Evolutionary conservation across 257 asterid genomes (phyloP).

Genomic region (Gentiana macrophylla): DNA sequence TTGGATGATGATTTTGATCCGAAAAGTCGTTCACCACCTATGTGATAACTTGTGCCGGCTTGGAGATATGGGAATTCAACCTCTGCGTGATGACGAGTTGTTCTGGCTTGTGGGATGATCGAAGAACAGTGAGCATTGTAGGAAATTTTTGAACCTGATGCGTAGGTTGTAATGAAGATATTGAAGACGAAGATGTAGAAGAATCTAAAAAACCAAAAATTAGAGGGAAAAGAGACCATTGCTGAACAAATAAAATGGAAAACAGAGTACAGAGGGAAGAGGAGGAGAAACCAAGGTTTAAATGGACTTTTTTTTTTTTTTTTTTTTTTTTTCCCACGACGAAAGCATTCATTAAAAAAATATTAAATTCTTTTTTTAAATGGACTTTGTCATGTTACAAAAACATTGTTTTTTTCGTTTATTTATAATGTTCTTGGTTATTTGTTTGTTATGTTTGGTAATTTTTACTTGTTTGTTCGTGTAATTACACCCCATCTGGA

Average conservation of each 20-base stretch:
- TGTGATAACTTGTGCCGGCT: slow-evolving; percentile 2
- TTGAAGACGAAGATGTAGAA: slow-evolving; percentile 14
- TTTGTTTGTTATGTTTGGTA: too few relatives aligned
- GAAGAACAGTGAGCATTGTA: slow-evolving; percentile 43
- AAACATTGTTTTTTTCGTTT: too few relatives aligned
- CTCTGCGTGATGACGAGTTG: slow-evolving; percentile 1
- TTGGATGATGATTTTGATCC: slow-evolving; percentile 6
- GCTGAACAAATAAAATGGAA: not conserved
- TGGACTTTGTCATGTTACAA: too few relatives aligned
- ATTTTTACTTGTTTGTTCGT: too few relatives aligned
- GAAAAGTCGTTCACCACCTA: slow-evolving; percentile 20
- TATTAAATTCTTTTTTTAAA: too few relatives aligned
- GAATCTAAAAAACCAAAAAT: not conserved
- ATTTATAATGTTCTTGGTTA: too few relatives aligned
- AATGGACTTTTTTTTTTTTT: too few relatives aligned
- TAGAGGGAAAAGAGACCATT: not conserved
- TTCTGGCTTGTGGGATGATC: slow-evolving; percentile 30
- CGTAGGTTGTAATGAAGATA: slow-evolving; percentile 4
- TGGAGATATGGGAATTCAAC: not conserved
- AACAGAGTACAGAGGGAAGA: too few relatives aligned
- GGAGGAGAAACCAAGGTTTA: too few relatives aligned
- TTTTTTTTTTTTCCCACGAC: too few relatives aligned
- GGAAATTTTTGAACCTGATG: slow-evolving; percentile 6
- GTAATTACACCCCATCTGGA: too few relatives aligned
- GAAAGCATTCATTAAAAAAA: too few relatives aligned